Evolutionary conservation across 2,329 filamentous ascomycete genomes (phyloP).

Genomic region (Colletotrichum navitas): DNA sequence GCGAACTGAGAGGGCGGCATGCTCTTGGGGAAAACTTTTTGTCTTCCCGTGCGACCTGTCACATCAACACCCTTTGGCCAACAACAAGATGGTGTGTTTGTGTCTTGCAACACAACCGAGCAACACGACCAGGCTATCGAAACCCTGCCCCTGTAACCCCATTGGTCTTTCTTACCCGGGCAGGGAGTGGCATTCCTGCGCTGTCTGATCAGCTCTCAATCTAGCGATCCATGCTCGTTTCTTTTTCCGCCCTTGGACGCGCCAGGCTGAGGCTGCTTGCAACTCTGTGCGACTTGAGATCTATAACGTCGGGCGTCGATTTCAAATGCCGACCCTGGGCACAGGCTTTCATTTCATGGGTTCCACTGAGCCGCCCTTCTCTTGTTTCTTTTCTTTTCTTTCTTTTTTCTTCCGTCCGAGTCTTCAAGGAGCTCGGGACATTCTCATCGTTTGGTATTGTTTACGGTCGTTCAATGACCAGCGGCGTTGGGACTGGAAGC

Average conservation of each 20-base stretch:
- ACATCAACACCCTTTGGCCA: constrained; percentile 8
- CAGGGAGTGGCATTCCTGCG: constrained; percentile 22
- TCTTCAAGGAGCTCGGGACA: constrained; percentile 9
- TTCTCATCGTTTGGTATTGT: constrained; percentile 14
- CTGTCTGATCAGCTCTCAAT: constrained; percentile 23
- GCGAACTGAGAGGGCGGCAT: constrained; percentile 22
- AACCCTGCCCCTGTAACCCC: constrained; percentile 15
- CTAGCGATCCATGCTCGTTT: constrained; percentile 33
- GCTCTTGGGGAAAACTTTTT: constrained; percentile 22
- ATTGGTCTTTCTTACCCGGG: constrained; percentile 26
- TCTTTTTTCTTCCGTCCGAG: constrained; percentile 4
- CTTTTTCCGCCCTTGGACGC: constrained; percentile 29
- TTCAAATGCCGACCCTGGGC: neutral
- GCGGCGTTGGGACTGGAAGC: constrained; percentile 28
- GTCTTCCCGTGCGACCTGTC: constrained; percentile 25
- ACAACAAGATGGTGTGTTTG: constrained; percentile 22
- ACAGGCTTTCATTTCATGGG: neutral
- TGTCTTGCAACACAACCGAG: constrained; percentile 32
- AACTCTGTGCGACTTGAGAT: constrained; percentile 25
- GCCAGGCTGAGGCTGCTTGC: constrained; percentile 25
- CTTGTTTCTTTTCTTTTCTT: neutral
- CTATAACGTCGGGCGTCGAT: constrained; percentile 30
- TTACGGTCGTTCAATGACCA: constrained; percentile 16
- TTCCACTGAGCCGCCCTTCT: neutral
- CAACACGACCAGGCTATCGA: constrained; percentile 9